A percentile compares a stretch with the other conserved stretches of the same genome.
Conservation (phyloP, 2,329 filamentous ascomycete genomes). For the Monosporascus sp. region DNA sequence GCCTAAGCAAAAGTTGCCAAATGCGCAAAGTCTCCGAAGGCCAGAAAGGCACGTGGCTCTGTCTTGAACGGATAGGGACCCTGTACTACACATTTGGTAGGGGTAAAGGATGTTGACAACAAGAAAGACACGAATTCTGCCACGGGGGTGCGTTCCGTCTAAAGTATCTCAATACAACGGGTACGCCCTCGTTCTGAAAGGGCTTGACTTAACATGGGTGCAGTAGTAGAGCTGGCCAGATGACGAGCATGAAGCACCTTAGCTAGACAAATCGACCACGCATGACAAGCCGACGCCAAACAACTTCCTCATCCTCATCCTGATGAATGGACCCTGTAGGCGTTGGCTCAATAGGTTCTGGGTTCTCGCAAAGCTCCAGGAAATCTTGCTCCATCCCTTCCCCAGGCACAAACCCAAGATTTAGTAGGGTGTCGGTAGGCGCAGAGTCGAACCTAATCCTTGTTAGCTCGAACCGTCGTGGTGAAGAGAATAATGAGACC, state of each 20-base stretch:
- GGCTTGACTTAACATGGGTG: neutral
- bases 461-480: slow-evolving; percentile 4
- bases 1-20: no score
- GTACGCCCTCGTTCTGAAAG: no score
- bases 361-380: slow-evolving; percentile 28
- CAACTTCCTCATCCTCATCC: slow-evolving; percentile 27
- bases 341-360: slow-evolving; percentile 25
- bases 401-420: slow-evolving; percentile 27
- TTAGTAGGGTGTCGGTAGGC: slow-evolving; percentile 26
- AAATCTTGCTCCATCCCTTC: slow-evolving; percentile 28
- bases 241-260: neutral
- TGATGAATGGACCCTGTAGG: slow-evolving; percentile 19
- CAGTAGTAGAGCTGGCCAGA: neutral
- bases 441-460: slow-evolving; percentile 24
- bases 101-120: no score
- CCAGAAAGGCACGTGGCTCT: no score
- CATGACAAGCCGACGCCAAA: slow-evolving; percentile 30
- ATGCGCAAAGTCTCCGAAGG: no score
- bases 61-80: no score
- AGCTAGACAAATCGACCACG: slow-evolving; percentile 24
- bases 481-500: neutral
- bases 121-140: no score
- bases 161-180: no score
- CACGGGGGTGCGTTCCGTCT: no score
- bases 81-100: no score